These are phyloP conservation scores for Scolecobasidium constrictum DNA, from an alignment of 2,329 filamentous ascomycete species.

Conservation along the genomic window DNA sequence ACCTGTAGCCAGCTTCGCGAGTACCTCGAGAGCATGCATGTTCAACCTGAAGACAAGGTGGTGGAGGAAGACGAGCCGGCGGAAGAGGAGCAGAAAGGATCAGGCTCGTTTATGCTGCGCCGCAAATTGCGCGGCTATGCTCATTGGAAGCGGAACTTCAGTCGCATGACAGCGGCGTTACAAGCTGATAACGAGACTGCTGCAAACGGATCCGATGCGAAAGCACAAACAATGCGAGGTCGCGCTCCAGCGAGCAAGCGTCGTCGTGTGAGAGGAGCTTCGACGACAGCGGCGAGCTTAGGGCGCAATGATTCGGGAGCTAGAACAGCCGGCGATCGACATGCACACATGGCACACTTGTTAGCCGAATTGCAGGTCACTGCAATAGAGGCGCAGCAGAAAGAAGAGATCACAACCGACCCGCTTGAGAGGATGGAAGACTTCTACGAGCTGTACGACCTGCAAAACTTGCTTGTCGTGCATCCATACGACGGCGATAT, in stretches of 20 bases:
- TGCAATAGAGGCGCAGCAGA: constrained; percentile 63
- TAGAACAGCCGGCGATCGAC: constrained; percentile 69
- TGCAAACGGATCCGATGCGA: constrained; percentile 35
- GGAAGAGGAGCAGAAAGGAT: constrained; percentile 29
- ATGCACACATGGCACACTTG: constrained; percentile 68
- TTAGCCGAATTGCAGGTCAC: constrained; percentile 77
- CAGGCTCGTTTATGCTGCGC: constrained; percentile 68
- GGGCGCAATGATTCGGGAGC: constrained; percentile 59
- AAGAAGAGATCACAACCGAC: constrained; percentile 65
- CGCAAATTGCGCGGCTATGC: constrained; percentile 78
- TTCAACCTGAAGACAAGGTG: constrained; percentile 35
- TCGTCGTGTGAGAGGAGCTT: constrained; percentile 63
- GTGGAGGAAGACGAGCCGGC: constrained; percentile 32
- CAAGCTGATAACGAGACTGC: constrained; percentile 73
- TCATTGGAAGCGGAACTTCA: constrained; percentile 82
- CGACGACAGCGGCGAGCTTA: constrained; percentile 44
- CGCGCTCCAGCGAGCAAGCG: constrained; percentile 75
- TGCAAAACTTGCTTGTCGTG: constrained; percentile 76
- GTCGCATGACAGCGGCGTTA: constrained; percentile 67
- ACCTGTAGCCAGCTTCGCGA: constrained; percentile 84
- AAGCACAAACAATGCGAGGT: constrained; percentile 37
- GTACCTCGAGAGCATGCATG: constrained; percentile 83
- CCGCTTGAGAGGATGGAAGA: constrained; percentile 85
- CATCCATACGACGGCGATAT: constrained; percentile 93
- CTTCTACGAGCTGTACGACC: constrained; percentile 83